Conservation (phyloP, 805 yeast species). For the Monosporozyma servazzii region DNA sequence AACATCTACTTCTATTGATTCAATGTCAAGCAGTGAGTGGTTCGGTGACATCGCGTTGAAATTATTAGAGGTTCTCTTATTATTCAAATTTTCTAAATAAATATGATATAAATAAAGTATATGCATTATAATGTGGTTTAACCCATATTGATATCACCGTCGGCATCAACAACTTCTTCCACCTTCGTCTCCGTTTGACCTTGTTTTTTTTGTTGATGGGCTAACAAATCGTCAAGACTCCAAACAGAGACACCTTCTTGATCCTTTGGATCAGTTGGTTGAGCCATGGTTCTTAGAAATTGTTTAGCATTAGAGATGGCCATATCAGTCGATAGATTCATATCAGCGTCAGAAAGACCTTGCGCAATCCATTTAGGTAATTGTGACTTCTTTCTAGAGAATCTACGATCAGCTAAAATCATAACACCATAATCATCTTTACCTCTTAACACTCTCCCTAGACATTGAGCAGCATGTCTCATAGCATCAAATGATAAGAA, state of each 20-base stretch:
- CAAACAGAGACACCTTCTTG: conserved; percentile 93
- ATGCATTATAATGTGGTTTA: neutral
- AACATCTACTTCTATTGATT: no score
- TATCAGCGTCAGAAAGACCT: conserved; percentile 83
- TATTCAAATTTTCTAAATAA: no score
- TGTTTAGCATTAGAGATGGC: conserved; percentile 91
- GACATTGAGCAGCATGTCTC: conserved; percentile 99
- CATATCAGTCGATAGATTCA: conserved; percentile 92
- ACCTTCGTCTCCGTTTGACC: neutral
- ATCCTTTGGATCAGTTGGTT: conserved; percentile 80
- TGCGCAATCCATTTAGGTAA: conserved; percentile 97
- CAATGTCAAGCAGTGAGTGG: no score
- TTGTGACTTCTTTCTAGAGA: conserved; percentile 75
- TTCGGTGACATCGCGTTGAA: no score
- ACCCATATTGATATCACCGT: conserved; percentile 20
- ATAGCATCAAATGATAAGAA: conserved; percentile 96
- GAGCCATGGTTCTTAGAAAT: conserved; percentile 87
- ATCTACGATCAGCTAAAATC: conserved; percentile 94
- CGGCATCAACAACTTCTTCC: conserved; percentile 9
- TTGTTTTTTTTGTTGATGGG: conserved; percentile 36
- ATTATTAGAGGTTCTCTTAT: no score
- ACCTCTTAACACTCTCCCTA: conserved; percentile 95
- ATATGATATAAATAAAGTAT: no score
- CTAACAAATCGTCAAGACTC: conserved; percentile 61
- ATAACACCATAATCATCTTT: conserved; percentile 97